phyloP scores from a whole-genome alignment of 805 yeast genomes.

The Lachancea kluyveri region DNA sequence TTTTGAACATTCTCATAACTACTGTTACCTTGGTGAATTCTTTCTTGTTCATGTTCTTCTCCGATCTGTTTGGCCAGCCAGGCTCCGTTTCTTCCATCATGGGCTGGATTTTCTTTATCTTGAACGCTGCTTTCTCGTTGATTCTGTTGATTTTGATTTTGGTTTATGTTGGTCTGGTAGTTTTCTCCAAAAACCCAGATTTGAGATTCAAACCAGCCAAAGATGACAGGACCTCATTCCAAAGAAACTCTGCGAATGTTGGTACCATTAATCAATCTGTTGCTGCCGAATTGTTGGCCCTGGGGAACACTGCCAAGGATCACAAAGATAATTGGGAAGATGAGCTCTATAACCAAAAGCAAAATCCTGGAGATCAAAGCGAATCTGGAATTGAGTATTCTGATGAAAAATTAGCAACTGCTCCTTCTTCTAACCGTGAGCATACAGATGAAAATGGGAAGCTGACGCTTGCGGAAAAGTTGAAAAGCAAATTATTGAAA shows the following conservation, averaged over 20 bases:
- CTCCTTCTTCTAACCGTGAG: constrained; percentile 11
- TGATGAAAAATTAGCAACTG: constrained; percentile 6
- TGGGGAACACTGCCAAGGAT: constrained; percentile 78
- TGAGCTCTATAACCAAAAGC: constrained; percentile 36
- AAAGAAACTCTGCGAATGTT: constrained; percentile 35
- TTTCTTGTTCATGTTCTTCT: constrained; percentile 78
- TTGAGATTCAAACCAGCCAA: constrained; percentile 81
- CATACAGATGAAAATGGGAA: constrained; percentile 11
- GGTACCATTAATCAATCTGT: constrained; percentile 30
- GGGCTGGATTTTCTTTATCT: constrained; percentile 86
- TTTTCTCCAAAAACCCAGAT: constrained; percentile 81
- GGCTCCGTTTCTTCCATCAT: constrained; percentile 73
- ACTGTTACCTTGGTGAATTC: constrained; percentile 74
- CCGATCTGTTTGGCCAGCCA: constrained; percentile 77
- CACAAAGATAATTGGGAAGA: constrained; percentile 71
- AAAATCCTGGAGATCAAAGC: constrained; percentile 13
- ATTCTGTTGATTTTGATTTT: constrained; percentile 66
- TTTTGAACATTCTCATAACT: constrained; percentile 64
- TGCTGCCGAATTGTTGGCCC: constrained; percentile 54
- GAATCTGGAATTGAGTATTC: constrained; percentile 7
- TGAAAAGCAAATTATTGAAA: constrained; percentile 20
- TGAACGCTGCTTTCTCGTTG: constrained; percentile 85
- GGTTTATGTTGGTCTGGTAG: constrained; percentile 53
- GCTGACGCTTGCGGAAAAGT: constrained; percentile 19
- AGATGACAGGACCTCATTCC: constrained; percentile 92